A percentile compares a stretch with the other conserved stretches of the same genome.
Conservation (phyloP, 2,329 filamentous ascomycete species). For the Venturiaceae sp. region DNA sequence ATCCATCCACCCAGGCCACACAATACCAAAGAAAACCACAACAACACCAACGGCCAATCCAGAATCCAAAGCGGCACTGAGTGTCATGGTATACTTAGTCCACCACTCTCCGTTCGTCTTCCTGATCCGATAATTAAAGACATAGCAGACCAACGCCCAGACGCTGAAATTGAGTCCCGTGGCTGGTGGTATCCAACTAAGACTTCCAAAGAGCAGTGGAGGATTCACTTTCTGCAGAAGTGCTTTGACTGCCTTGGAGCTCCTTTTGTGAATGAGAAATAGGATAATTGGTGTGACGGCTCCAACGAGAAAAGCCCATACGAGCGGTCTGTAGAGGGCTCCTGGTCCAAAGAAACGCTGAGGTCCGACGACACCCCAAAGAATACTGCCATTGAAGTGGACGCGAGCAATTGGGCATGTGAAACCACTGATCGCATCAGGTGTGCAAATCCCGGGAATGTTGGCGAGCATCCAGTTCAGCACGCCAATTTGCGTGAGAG, state of each 20-base stretch:
- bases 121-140: slow-evolving; percentile 72
- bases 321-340: slow-evolving; percentile 64
- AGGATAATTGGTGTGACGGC: slow-evolving; percentile 64
- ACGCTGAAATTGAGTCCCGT: slow-evolving; percentile 77
- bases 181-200: slow-evolving; percentile 81
- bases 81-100: slow-evolving; percentile 85
- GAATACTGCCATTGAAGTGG: slow-evolving; percentile 81
- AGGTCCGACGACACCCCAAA: slow-evolving; percentile 84
- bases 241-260: slow-evolving; percentile 39
- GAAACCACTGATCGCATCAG: slow-evolving; percentile 74
- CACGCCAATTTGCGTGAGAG: slow-evolving; percentile 70
- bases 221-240: slow-evolving; percentile 70
- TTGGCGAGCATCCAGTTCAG: slow-evolving; percentile 85
- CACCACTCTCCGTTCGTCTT: slow-evolving; percentile 66
- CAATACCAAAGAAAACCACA: slow-evolving; percentile 74
- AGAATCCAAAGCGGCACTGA: slow-evolving; percentile 74
- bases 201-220: slow-evolving; percentile 71
- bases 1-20: slow-evolving; percentile 69
- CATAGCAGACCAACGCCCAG: slow-evolving; percentile 75
- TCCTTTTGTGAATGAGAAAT: slow-evolving; percentile 51
- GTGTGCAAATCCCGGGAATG: slow-evolving; percentile 68
- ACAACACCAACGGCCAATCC: slow-evolving; percentile 75
- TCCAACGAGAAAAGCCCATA: slow-evolving; percentile 76
- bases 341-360: slow-evolving; percentile 69
- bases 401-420: slow-evolving; percentile 80